phyloP scores from a whole-genome alignment of 140 eudicot genomes.

The Anethum foeniculum region DNA sequence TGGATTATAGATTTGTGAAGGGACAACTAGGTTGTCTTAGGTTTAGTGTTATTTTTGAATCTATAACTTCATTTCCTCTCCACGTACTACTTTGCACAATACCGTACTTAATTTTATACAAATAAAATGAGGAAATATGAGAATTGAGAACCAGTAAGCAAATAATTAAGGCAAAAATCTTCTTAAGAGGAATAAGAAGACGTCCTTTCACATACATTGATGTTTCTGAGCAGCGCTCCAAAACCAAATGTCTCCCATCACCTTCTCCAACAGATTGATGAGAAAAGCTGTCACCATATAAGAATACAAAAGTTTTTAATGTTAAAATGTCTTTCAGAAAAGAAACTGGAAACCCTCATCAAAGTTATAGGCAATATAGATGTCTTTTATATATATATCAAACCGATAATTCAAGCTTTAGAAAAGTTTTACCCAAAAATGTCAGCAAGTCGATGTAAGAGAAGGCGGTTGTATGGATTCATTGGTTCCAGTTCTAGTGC shows the following conservation, averaged over 20 bases:
- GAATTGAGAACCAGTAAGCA: neutral
- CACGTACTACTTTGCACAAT: neutral
- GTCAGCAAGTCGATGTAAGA: constrained; percentile 94
- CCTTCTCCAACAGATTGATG: constrained; percentile 97
- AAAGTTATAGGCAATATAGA: constrained; percentile 1
- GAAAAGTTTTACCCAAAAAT: constrained; percentile 66
- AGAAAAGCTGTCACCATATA: constrained; percentile 53
- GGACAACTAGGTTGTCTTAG: neutral
- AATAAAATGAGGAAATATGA: neutral
- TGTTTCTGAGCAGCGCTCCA: constrained; percentile 79
- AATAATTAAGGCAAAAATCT: neutral
- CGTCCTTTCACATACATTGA: constrained; percentile 51
- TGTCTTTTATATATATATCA: neutral
- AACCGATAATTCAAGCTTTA: neutral
- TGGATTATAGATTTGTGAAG: neutral
- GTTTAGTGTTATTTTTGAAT: neutral
- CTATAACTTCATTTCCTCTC: neutral
- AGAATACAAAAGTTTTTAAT: neutral
- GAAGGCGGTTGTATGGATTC: constrained; percentile 82
- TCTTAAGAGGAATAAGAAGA: neutral
- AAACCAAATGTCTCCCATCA: constrained; percentile 70
- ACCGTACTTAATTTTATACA: neutral
- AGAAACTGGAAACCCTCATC: neutral
- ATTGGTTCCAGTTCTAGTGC: constrained; percentile 84
- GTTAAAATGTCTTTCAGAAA: neutral